These are phyloP conservation scores for Ganoderma multipileum DNA, from an alignment of 1,284 basidiomycete genomes.

Conservation along the genomic window DNA sequence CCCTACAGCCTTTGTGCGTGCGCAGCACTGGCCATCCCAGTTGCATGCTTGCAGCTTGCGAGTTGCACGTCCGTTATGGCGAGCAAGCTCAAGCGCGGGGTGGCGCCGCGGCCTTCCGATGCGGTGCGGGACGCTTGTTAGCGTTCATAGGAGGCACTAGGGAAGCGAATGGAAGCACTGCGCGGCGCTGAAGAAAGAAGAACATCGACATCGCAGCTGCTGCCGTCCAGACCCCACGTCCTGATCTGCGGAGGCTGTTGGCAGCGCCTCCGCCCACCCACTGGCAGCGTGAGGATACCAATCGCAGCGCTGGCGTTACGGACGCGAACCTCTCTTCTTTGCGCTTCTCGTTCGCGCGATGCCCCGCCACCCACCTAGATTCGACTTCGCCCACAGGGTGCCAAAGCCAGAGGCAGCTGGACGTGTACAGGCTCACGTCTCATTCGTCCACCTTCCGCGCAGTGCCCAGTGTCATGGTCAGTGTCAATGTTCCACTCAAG, in stretches of 20 bases:
- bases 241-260: slow-evolving; percentile 5
- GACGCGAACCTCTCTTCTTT: not conserved
- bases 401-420: not conserved
- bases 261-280: slow-evolving; percentile 6
- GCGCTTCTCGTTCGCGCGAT: not conserved
- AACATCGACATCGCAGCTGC: too few relatives aligned
- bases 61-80: not conserved
- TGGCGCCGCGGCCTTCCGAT: not conserved
- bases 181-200: not conserved
- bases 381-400: not conserved
- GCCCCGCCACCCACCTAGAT: not conserved
- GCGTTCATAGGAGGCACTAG: slow-evolving; percentile 6
- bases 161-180: not conserved
- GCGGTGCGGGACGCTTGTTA: slow-evolving; percentile 6
- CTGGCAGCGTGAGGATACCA: not conserved
- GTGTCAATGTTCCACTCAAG: not conserved
- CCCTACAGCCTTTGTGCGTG: not conserved
- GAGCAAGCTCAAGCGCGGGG: not conserved
- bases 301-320: slow-evolving; percentile 4
- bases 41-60: not conserved
- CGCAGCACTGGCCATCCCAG: not conserved
- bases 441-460: not conserved
- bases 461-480: not conserved
- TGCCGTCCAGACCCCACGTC: not conserved
- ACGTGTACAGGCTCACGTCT: not conserved